These are phyloP conservation scores for Fusarium pilosicola DNA, from an alignment of 2,329 filamentous ascomycete species.

Conservation along the genomic window DNA sequence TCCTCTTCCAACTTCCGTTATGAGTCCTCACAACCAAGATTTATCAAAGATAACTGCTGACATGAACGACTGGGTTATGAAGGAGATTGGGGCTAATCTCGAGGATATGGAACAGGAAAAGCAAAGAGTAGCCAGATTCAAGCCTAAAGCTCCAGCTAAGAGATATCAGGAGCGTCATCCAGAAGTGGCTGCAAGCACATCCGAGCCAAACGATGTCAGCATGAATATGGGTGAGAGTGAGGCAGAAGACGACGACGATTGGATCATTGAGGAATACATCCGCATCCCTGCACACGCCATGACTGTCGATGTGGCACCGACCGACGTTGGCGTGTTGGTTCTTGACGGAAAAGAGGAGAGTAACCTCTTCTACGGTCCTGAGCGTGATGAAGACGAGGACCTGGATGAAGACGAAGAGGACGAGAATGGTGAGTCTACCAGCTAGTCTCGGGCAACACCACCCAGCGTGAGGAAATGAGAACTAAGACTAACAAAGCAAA, in stretches of 20 bases:
- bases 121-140: constrained; percentile 56
- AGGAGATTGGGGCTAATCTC: constrained; percentile 66
- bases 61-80: constrained; percentile 68
- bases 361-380: constrained; percentile 68
- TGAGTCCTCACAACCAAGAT: constrained; percentile 52
- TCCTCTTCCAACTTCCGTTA: constrained; percentile 49
- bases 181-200: constrained; percentile 40
- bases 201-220: constrained; percentile 43
- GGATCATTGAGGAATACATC: constrained; percentile 72
- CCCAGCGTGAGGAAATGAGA: neutral
- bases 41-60: constrained; percentile 63
- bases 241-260: constrained; percentile 63
- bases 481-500: constrained; percentile 28
- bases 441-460: neutral
- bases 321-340: constrained; percentile 66
- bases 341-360: constrained; percentile 68
- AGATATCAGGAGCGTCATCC: constrained; percentile 68
- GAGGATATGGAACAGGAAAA: constrained; percentile 58
- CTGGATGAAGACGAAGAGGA: constrained; percentile 69
- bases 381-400: constrained; percentile 71
- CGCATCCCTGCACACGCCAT: constrained; percentile 66
- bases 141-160: constrained; percentile 64
- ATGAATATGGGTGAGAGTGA: constrained; percentile 54
- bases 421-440: constrained; percentile 65
- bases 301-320: constrained; percentile 56